Evolutionary conservation across 805 yeast genomes (phyloP).

Genomic region (Pichia pseudocactophila): DNA sequence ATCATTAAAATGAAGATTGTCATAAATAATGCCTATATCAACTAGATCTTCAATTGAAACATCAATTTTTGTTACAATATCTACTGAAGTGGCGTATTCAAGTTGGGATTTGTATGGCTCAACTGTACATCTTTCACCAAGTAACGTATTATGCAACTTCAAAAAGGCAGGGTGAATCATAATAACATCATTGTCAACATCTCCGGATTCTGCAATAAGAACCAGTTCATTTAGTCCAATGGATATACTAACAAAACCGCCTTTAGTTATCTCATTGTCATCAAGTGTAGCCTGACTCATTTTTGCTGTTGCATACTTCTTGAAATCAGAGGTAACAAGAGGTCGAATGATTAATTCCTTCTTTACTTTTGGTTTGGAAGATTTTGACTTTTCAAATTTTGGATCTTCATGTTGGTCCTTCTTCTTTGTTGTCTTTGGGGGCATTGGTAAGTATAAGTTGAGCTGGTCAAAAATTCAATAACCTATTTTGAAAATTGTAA

Average conservation of each 20-base stretch:
- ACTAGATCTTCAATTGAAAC: conserved; percentile 27
- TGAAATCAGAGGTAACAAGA: conserved; percentile 2
- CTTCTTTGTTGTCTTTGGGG: conserved; percentile 18
- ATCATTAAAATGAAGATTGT: conserved; percentile 31
- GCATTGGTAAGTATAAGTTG: too few relatives aligned
- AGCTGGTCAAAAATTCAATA: too few relatives aligned
- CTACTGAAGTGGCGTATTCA: conserved; percentile 21
- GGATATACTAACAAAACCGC: conserved; percentile 20
- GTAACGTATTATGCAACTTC: conserved; percentile 16
- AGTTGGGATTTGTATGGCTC: conserved; percentile 43
- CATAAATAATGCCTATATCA: conserved; percentile 53
- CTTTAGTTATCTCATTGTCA: conserved; percentile 17
- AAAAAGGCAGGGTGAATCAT: conserved; percentile 17
- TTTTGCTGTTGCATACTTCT: conserved; percentile 14
- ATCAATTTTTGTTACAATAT: conserved; percentile 6
- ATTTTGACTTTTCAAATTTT: conserved; percentile 4
- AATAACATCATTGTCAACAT: conserved; percentile 23
- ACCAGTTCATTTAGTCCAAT: conserved; percentile 18
- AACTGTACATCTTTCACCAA: conserved; percentile 33
- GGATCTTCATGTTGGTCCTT: conserved; percentile 1
- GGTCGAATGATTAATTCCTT: conserved; percentile 26
- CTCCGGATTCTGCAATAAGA: conserved; percentile 12
- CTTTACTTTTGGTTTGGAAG: conserved; percentile 8
- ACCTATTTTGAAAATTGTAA: too few relatives aligned
- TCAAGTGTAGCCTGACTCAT: conserved; percentile 20